Base-by-base conservation (phyloP, 768 basidiomycete species). In the Porphyrellus cyaneotinctus region DNA sequence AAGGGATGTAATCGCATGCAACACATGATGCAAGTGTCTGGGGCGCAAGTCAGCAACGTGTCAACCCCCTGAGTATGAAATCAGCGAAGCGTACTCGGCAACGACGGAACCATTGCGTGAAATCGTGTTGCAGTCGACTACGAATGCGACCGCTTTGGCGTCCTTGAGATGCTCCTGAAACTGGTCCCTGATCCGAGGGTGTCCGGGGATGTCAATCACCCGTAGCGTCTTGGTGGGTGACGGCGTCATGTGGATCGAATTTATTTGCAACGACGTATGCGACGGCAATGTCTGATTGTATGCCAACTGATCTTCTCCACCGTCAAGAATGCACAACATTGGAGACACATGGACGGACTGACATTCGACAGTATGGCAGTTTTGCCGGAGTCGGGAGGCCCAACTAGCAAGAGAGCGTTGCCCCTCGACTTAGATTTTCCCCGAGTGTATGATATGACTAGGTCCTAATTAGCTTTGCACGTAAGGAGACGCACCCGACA, bases 151-250 rank as follows among this genome's bases (percentile, higher is more conserved):
- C 3, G 74, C 83, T 59, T 82, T 85, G 2, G 88, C 80, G 31
- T 81, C 76, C 6, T 72, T 53, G 20, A 93, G 66, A 59, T 85
- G 70, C 37, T 91, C 88, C 43, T 70, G 72, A 63, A 90, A 88
- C 61, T 90, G 87, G 60, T 80, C 80, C 28, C 89, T 72, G 50
- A 93, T 78, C 37, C 91, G 80, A 11, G 90, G 87, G 66, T 93
- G 91, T n/a, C 91, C 91, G 9, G 91, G 91, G 37, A 93, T 70
- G 67, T 93, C 91, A 17, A 91, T 72, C 13, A 88, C 69, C 36
- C 74, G 78, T 41, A 87, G 64, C 14, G 69, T 63, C 58, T 77
- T 79, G 38, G 72, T 74, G 2, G 72, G 56, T 7, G 69, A 64
- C n/a, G 84, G 58, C 6, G 69, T 53, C 31, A 85, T 65, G 6